Evolutionary conservation across 306 rosid species (phyloP).

Genomic region (Sesbania bispinosa): DNA sequence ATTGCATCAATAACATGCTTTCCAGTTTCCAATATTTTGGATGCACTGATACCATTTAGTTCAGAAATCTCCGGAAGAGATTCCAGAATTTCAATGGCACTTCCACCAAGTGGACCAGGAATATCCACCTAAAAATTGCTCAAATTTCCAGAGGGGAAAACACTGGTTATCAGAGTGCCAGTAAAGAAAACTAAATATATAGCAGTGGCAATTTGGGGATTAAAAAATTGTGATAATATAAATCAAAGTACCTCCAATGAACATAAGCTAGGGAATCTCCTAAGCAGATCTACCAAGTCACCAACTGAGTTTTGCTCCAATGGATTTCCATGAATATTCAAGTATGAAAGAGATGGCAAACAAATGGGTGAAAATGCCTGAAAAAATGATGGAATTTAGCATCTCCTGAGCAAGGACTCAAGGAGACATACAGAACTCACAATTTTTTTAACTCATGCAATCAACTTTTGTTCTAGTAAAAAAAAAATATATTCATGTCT

Average conservation of each 20-base stretch:
- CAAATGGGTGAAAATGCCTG: conserved; percentile 66
- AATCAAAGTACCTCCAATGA: conserved; percentile 68
- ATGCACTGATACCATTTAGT: conserved; percentile 67
- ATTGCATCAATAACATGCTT: conserved; percentile 67
- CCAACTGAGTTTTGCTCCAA: conserved; percentile 54
- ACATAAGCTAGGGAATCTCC: conserved; percentile 55
- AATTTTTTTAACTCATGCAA: conserved; percentile 14
- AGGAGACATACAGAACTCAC: neutral
- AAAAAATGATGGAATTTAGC: neutral
- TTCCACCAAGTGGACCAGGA: conserved; percentile 95
- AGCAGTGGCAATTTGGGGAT: neutral
- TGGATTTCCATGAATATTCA: conserved; percentile 75
- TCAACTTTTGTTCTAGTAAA: neutral
- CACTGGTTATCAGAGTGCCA: no score
- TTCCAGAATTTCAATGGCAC: conserved; percentile 66
- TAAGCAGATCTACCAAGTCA: conserved; percentile 55
- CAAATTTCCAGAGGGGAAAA: conserved; percentile 22
- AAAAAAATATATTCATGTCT: neutral
- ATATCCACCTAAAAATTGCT: conserved; percentile 72
- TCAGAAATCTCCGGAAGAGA: conserved; percentile 67
- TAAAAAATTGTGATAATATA: conserved; percentile 9
- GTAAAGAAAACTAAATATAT: neutral
- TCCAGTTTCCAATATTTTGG: conserved; percentile 61
- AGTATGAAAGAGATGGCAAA: conserved; percentile 66
- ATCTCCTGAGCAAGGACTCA: neutral